Percentiles rank a stretch among this genome's conserved stretches.
Conservation (phyloP, 495 filamentous ascomycete genomes). For the Sordaria brevicollis region DNA sequence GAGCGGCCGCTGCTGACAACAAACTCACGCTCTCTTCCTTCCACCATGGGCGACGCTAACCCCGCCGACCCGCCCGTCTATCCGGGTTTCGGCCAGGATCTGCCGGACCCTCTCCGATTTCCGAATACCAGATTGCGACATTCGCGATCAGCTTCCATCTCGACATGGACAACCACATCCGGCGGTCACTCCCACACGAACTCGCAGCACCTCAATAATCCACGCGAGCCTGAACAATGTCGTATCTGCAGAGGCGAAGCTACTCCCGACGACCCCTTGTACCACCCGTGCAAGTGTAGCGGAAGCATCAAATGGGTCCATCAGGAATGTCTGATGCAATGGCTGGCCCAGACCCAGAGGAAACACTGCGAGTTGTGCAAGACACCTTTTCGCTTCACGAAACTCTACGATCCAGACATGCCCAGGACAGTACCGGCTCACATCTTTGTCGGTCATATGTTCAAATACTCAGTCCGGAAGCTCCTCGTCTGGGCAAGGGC, state of each 20-base stretch:
- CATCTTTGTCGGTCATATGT: slow-evolving; percentile 67
- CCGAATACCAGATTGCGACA: slow-evolving; percentile 17
- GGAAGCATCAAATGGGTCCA: slow-evolving; percentile 98
- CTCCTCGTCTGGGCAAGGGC: slow-evolving; percentile 67
- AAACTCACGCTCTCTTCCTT: background rate
- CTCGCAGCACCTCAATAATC: slow-evolving; percentile 8
- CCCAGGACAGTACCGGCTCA: slow-evolving; percentile 66
- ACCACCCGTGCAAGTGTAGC: slow-evolving; percentile 97
- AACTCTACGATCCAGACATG: slow-evolving; percentile 92
- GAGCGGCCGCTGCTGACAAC: slow-evolving; percentile 1
- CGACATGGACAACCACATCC: background rate
- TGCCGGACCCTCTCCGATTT: slow-evolving; percentile 12
- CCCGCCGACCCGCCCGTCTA: slow-evolving; percentile 2
- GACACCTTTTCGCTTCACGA: slow-evolving; percentile 94
- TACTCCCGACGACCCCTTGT: slow-evolving; percentile 74
- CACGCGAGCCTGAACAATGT: slow-evolving; percentile 65
- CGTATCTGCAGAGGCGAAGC: slow-evolving; percentile 91
- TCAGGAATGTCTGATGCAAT: slow-evolving; percentile 95
- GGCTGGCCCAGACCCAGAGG: slow-evolving; percentile 95
- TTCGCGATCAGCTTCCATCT: background rate
- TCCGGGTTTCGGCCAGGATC: background rate
- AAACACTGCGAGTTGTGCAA: slow-evolving; percentile 99
- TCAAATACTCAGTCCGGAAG: slow-evolving; percentile 58
- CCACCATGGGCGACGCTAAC: slow-evolving; percentile 9
- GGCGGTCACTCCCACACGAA: slow-evolving; percentile 2